phyloP scores from a whole-genome alignment of 163 green algal genomes.

The Scenedesmus sp. region DNA sequence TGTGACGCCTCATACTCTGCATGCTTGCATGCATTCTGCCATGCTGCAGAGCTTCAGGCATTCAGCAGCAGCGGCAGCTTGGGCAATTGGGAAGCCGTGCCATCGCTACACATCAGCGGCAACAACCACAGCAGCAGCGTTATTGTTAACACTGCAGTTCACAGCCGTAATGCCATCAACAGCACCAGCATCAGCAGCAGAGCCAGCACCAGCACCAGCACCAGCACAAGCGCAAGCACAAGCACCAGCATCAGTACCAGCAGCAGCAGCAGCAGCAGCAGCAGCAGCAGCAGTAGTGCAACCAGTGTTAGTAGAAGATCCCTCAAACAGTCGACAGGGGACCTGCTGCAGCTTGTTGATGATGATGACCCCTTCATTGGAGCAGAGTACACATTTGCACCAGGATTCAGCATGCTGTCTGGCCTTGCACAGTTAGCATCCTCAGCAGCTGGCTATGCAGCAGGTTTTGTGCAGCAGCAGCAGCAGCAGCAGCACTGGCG shows the following conservation, averaged over 20 bases:
- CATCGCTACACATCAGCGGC: too few relatives aligned
- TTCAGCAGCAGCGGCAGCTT: too few relatives aligned
- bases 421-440: neutral
- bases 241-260: neutral
- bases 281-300: neutral
- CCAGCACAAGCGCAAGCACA: too few relatives aligned
- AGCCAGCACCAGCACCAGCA: neutral
- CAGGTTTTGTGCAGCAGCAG: neutral
- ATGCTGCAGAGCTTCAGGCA: too few relatives aligned
- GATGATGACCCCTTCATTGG: conserved; percentile 23
- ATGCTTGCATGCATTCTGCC: neutral
- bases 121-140: too few relatives aligned
- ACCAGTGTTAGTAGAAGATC: neutral
- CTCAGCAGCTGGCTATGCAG: neutral
- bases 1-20: neutral
- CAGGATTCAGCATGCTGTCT: neutral
- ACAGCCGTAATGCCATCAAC: too few relatives aligned
- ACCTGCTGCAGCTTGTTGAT: neutral
- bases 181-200: neutral
- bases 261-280: neutral
- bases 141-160: too few relatives aligned
- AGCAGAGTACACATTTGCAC: neutral
- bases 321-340: neutral
- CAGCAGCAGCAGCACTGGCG: neutral
- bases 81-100: too few relatives aligned